Evolutionary conservation across 2,329 filamentous ascomycete genomes (phyloP).

Genomic region (Penicillium sp.): DNA sequence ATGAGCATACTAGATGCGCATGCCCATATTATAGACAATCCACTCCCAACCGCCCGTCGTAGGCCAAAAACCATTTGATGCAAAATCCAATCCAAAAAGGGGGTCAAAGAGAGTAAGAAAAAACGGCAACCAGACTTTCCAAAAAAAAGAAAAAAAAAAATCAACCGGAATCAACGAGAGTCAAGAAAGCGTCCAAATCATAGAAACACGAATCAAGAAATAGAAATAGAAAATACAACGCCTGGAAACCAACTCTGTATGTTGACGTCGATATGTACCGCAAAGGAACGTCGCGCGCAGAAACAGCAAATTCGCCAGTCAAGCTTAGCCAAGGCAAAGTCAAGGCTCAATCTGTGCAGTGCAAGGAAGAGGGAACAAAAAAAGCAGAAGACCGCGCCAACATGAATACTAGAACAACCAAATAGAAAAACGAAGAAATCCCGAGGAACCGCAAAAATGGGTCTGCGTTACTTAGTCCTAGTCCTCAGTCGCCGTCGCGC

Average conservation of each 20-base stretch:
- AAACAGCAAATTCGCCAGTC: too few relatives aligned
- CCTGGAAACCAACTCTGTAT: conserved; percentile 15
- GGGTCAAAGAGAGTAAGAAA: conserved; percentile 10
- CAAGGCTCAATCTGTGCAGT: conserved; percentile 19
- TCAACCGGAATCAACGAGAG: conserved; percentile 12
- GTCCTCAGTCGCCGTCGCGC: conserved; percentile 23
- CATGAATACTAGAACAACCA: too few relatives aligned
- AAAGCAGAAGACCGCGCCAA: neutral
- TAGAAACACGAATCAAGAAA: conserved; percentile 7
- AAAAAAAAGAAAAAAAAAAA: too few relatives aligned
- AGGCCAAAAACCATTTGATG: neutral
- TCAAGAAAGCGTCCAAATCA: conserved; percentile 13
- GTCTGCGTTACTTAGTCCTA: conserved; percentile 8
- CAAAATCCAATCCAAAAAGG: neutral
- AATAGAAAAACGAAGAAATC: too few relatives aligned
- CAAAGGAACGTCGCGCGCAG: conserved; percentile 9
- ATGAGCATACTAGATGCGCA: neutral
- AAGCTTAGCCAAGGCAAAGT: too few relatives aligned
- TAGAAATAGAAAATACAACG: conserved; percentile 8
- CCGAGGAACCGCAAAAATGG: neutral
- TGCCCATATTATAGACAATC: conserved; percentile 18
- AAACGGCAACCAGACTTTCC: conserved; percentile 1
- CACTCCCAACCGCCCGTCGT: conserved; percentile 1
- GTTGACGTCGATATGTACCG: conserved; percentile 24
- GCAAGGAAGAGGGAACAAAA: conserved; percentile 7